phyloP scores from a whole-genome alignment of 1,284 basidiomycete species.

The Hemileia vastatrix region DNA sequence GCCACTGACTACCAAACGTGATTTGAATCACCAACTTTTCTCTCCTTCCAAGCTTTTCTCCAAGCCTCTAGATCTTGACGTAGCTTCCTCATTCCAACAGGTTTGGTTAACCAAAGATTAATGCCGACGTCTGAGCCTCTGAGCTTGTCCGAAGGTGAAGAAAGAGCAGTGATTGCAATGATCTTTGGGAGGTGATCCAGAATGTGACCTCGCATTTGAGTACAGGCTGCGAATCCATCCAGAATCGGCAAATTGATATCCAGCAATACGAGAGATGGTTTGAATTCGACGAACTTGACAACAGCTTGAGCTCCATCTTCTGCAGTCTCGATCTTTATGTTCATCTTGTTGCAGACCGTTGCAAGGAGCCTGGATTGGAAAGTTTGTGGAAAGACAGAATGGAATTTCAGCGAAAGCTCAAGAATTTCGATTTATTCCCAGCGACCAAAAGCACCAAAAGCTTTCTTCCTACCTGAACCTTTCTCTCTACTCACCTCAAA shows the following conservation, averaged over 20 bases:
- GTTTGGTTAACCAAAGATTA: conserved; percentile 37
- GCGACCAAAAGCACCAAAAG: neutral
- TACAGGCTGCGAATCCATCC: conserved; percentile 34
- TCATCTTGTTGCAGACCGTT: conserved; percentile 27
- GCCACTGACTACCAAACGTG: too few species aligned
- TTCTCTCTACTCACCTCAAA: too few species aligned
- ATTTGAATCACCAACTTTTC: neutral
- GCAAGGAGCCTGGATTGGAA: conserved; percentile 25
- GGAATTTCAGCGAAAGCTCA: neutral
- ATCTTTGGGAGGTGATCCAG: conserved; percentile 25
- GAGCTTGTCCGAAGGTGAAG: conserved; percentile 30
- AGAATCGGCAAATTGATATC: conserved; percentile 35
- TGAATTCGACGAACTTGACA: conserved; percentile 27
- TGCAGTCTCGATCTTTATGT: conserved; percentile 30
- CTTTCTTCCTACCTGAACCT: too few species aligned
- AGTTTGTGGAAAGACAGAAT: neutral
- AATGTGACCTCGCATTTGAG: conserved; percentile 30
- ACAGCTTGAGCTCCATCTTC: conserved; percentile 34
- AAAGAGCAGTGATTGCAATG: conserved; percentile 35
- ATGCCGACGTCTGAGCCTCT: conserved; percentile 31
- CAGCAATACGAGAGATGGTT: conserved; percentile 32
- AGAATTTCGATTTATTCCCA: neutral
- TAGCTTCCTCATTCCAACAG: conserved; percentile 24
- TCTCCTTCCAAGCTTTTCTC: conserved; percentile 19
- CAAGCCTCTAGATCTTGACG: conserved; percentile 9